phyloP scores from a whole-genome alignment of 306 rosid species.

The Fragaria vesca region DNA sequence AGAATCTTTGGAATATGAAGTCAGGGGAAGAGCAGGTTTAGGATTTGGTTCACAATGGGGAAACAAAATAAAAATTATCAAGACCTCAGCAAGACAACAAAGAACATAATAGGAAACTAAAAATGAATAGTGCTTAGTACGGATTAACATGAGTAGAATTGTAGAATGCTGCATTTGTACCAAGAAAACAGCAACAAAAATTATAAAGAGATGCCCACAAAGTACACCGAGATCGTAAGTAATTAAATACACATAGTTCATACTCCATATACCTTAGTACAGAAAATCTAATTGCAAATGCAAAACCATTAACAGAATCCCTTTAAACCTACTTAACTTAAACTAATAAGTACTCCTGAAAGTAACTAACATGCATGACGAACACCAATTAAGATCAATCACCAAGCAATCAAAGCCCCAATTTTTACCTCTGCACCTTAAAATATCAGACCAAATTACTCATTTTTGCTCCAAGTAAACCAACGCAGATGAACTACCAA shows the following conservation, averaged over 20 bases:
- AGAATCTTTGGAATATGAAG: constrained; percentile 1
- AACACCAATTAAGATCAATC: neutral
- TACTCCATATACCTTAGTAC: neutral
- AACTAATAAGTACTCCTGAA: neutral
- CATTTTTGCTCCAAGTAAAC: constrained; percentile 15
- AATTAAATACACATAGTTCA: neutral
- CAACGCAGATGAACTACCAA: constrained; percentile 31
- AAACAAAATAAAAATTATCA: neutral
- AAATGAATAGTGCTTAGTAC: neutral
- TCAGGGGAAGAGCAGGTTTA: neutral
- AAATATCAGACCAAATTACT: constrained; percentile 8
- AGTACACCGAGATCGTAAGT: neutral
- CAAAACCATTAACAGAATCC: constrained; percentile 3
- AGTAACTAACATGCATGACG: neutral
- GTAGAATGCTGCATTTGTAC: neutral
- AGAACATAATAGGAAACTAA: neutral
- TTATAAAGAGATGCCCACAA: neutral
- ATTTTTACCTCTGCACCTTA: neutral
- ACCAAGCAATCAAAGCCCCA: constrained; percentile 1
- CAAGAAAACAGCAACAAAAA: neutral
- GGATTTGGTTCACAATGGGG: neutral
- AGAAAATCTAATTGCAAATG: neutral
- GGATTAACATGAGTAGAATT: neutral
- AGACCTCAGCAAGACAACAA: neutral
- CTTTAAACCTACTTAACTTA: neutral